phyloP scores from a whole-genome alignment of 192 early-diverging fungal species.

The Spinellus fusiger region DNA sequence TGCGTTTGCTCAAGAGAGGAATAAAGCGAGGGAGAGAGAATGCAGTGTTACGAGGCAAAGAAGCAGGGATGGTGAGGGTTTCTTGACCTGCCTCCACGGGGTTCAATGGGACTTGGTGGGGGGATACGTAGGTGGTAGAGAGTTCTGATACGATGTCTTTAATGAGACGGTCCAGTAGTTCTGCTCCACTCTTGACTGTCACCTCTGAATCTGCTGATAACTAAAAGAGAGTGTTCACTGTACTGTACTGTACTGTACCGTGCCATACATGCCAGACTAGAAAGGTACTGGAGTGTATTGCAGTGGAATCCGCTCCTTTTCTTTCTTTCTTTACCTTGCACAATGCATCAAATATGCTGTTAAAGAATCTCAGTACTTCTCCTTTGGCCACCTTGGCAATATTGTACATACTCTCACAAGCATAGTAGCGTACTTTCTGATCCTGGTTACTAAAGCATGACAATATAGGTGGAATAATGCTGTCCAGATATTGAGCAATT shows the following conservation, averaged over 20 bases:
- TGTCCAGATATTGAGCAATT: slow-evolving; percentile 59
- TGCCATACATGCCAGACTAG: too few species aligned
- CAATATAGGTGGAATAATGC: slow-evolving; percentile 90
- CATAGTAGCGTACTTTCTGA: slow-evolving; percentile 92
- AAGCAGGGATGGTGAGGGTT: slow-evolving; percentile 34
- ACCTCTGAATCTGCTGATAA: slow-evolving; percentile 81
- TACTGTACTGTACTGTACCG: too few species aligned
- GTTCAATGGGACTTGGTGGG: slow-evolving; percentile 25
- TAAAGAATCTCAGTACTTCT: slow-evolving; percentile 85
- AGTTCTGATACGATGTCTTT: slow-evolving; percentile 96
- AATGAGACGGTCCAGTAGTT: slow-evolving; percentile 87
- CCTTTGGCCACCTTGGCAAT: slow-evolving; percentile 92
- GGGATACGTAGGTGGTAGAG: slow-evolving; percentile 65
- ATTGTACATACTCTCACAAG: slow-evolving; percentile 98
- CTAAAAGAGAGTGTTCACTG: slow-evolving; percentile 38
- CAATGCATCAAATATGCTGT: slow-evolving; percentile 96
- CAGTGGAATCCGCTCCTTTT: too few species aligned
- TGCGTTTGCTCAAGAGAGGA: slow-evolving; percentile 86
- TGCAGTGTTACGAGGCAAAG: slow-evolving; percentile 55
- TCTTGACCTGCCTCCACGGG: slow-evolving; percentile 20
- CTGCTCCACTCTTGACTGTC: slow-evolving; percentile 91
- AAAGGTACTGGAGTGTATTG: too few species aligned
- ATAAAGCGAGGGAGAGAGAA: slow-evolving; percentile 94
- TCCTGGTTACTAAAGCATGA: slow-evolving; percentile 90
- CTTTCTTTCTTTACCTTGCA: slow-evolving; percentile 79